These are phyloP conservation scores for Volvariella surrecta DNA, from an alignment of 1,284 basidiomycete genomes.

Conservation along the genomic window DNA sequence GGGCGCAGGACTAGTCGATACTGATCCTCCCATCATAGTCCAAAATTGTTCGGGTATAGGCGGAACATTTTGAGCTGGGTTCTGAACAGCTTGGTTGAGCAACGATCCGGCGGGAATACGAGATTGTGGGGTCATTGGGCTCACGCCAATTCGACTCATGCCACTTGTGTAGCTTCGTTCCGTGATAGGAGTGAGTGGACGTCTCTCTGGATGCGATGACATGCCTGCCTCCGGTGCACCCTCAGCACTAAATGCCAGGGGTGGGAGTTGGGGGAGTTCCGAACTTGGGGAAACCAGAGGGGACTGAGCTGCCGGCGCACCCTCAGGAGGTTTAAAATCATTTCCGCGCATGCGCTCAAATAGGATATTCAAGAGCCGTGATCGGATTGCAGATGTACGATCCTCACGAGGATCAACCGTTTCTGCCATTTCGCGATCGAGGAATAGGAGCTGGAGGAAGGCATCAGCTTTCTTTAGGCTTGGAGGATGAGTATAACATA, in stretches of 20 bases:
- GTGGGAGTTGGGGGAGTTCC: constrained; percentile 33
- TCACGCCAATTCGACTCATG: too few relatives aligned
- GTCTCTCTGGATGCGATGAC: constrained; percentile 4
- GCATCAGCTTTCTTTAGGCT: constrained; percentile 1
- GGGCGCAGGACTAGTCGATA: too few relatives aligned
- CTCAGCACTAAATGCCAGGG: constrained; percentile 30
- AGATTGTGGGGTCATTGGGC: constrained; percentile 10
- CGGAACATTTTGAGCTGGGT: too few relatives aligned
- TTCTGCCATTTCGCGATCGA: constrained; percentile 82
- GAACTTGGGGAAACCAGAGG: constrained; percentile 12
- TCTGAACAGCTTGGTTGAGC: constrained; percentile 1
- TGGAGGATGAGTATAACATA: constrained; percentile 27
- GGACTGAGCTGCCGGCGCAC: constrained; percentile 12
- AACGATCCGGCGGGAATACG: constrained; percentile 4
- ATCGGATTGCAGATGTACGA: constrained; percentile 61
- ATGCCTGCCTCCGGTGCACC: neutral
- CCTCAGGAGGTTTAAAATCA: constrained; percentile 19
- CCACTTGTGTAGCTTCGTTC: constrained; percentile 10
- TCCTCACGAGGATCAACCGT: constrained; percentile 74
- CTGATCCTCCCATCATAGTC: too few relatives aligned
- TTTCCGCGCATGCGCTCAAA: constrained; percentile 52
- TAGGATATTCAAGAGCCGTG: constrained; percentile 55
- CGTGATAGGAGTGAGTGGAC: constrained; percentile 14
- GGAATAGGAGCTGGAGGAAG: constrained; percentile 63
- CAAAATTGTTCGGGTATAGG: too few relatives aligned